Evolutionary conservation across 352 stramenopile genomes (phyloP).

Genomic region (Globisporangium acanthophoron): DNA sequence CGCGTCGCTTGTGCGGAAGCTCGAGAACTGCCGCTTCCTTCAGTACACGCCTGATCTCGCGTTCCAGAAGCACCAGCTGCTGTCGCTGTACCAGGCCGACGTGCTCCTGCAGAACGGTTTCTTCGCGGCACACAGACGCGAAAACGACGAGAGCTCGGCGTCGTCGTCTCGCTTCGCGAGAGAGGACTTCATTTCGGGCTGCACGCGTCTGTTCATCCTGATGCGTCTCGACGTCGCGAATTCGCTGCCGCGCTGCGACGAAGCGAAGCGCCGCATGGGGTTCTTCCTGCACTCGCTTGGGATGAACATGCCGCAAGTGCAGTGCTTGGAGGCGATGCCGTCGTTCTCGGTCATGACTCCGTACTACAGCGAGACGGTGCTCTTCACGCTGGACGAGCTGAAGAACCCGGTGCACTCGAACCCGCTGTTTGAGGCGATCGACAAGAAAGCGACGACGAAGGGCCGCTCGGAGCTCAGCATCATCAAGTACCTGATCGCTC

Average conservation of each 20-base stretch:
- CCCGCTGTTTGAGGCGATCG: conserved; percentile 67
- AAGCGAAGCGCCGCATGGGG: conserved; percentile 79
- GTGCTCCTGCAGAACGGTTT: conserved; percentile 47
- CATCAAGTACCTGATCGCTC: conserved; percentile 86
- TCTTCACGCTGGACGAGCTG: conserved; percentile 84
- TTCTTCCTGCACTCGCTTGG: conserved; percentile 84
- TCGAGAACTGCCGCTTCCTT: conserved; percentile 59
- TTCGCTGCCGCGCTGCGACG: conserved; percentile 72
- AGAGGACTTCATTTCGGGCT: conserved; percentile 71
- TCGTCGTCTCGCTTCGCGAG: conserved; percentile 35
- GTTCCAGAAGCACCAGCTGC: conserved; percentile 68
- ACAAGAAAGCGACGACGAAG: conserved; percentile 71
- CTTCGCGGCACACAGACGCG: conserved; percentile 31
- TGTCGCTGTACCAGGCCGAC: conserved; percentile 67
- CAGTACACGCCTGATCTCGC: conserved; percentile 44
- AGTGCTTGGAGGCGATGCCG: conserved; percentile 74
- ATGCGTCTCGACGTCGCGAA: conserved; percentile 62
- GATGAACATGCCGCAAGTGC: conserved; percentile 80
- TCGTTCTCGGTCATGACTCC: conserved; percentile 88
- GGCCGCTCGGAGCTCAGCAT: conserved; percentile 76
- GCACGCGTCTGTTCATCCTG: conserved; percentile 78
- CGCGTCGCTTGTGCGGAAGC: conserved; percentile 29
- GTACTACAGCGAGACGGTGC: conserved; percentile 84
- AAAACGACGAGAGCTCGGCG: conserved; percentile 23
- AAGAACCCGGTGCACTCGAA: conserved; percentile 81